Conservation (phyloP, 139 green algal genomes). For the Chloropicon primus region DNA sequence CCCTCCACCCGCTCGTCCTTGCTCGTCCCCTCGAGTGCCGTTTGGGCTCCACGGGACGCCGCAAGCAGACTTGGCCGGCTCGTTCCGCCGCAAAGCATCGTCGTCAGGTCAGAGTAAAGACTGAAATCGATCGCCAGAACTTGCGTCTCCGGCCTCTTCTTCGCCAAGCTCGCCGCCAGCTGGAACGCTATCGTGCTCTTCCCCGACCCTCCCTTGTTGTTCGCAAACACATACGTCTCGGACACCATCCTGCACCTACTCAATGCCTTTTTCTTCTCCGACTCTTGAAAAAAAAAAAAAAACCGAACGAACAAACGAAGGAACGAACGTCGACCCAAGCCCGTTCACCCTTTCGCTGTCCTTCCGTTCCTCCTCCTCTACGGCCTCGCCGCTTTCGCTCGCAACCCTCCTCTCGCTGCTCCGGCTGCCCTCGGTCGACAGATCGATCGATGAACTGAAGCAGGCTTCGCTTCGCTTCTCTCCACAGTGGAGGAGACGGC, state of each 20-base stretch:
- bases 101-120: not conserved
- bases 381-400: no score
- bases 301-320: no score
- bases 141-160: not conserved
- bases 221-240: not conserved
- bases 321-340: no score
- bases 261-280: no score
- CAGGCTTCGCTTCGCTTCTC: no score
- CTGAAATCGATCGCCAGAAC: not conserved
- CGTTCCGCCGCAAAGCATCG: not conserved
- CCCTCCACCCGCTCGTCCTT: not conserved
- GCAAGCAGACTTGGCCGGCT: not conserved
- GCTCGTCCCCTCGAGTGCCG: not conserved
- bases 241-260: not conserved
- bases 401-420: no score
- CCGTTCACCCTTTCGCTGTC: no score
- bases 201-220: not conserved
- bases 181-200: not conserved
- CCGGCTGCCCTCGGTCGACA: no score
- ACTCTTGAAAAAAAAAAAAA: no score
- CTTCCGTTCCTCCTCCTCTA: no score
- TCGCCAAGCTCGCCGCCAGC: not conserved
- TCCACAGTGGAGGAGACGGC: no score
- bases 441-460: no score
- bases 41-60: not conserved